Evolutionary conservation across 2,329 filamentous ascomycete species (phyloP), one percentile per base, ranked within the genome.

Genomic region (Nothophaeocryptopus gaeumannii): DNA sequence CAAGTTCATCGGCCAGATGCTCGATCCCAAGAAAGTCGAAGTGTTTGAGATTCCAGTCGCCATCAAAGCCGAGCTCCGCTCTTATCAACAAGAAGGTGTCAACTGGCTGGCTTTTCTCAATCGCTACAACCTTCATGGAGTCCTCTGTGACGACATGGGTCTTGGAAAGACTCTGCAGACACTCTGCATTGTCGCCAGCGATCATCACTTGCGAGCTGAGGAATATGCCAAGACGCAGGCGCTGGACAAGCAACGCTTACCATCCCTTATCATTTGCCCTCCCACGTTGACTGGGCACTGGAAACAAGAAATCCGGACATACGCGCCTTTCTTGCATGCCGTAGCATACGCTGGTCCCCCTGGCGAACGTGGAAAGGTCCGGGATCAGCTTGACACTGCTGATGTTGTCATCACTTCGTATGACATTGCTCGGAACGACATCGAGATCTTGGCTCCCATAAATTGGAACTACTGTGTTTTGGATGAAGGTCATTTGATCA

Each of bases 51-150:
- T 99, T 39, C 93, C 93, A 0, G 93, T 99, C 37, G 88, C 89
- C 4, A 99, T 99, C 75, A 97, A 97, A 70, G 95, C 93, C 0
- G 89, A 95, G 63, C 80, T 99, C 44, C 88, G 93, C 56, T 95
- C 91, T 0, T 99, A 99, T 67, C 95, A 99, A 69, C 93, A 99
- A 70, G 93, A 99, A 46, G 93, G 93, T 67, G 92, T 99, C 66
- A 99, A 99, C 67, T 99, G 93, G 93, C 82, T 99, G 44, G 85
- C 95, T 49, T 99, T 99, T 74, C 84, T 99, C 60, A 99, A 99
- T 69, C 91, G 91, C 50, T 99, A 97, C 67, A 92, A 99, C 63
- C 82, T 99, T 1, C 95, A 99, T 62, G 93, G 93, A 41, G 96
- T 99, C 70, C 88, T 99, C 52, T 99, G 93, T 67, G 93, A 99